Base-by-base conservation (phyloP, 768 basidiomycete genomes). In the Rickenella mellea region DNA sequence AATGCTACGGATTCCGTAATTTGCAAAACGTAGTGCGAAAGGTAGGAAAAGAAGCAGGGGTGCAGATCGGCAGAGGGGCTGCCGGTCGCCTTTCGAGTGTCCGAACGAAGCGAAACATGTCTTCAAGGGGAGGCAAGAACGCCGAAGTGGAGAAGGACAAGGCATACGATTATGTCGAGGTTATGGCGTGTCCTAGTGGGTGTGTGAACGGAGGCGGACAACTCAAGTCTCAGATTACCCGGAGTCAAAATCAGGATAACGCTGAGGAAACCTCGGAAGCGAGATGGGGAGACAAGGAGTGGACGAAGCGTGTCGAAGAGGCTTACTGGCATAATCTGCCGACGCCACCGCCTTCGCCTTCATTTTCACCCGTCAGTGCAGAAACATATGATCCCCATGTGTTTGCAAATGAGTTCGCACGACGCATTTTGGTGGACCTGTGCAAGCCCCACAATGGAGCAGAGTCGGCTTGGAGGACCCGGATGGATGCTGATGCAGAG, bases 121-220 rank as follows among this genome's bases (percentile, higher is more conserved):
- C n/a, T n/a, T n/a, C n/a, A 44, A 50, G 43, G 24, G 11, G 3
- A 10, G 33, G 33, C 15, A 12, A 3, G 19, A 14, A 11, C 33
- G 2, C 33, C 19, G 33, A 10, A 17, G 33, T 45, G 9, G 55
- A 55, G 29, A 69, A 71, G 40, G 63, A 60, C 40, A 64, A 59
- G 46, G 66, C 70, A 31, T 89, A 89, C 57, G 90, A 94, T 64
- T 96, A 91, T 59, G 81, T 94, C 29, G 92, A 96, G 56, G 91
- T 99, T 48, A 98, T 99, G 96, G 96, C 96, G 26, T 99, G 96
- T 66, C 96, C 96, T 0, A 81, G 84, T 0, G 96, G 96, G 14
- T 98, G 96, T 59, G 89, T 96, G 30, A 97, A 97, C 57, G 96
- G 96, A 6, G 96, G 94, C 17, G 96, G 96, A 5, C 96, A 98